These are phyloP conservation scores for Paratinospora sagittata DNA, from an alignment of 164 flowering plant genomes.

Conservation along the genomic window DNA sequence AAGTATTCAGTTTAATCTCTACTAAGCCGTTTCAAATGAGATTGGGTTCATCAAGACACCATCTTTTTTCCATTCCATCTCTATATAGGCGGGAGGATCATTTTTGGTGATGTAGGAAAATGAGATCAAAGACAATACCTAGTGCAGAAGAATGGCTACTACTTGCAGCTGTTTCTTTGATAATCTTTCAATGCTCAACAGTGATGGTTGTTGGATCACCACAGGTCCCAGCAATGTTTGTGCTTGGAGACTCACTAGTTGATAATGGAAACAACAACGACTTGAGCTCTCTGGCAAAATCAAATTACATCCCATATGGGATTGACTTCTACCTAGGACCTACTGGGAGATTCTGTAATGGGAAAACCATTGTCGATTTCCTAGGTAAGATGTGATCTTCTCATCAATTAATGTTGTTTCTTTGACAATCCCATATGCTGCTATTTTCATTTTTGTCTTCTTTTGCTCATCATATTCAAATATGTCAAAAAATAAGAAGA, in stretches of 20 bases:
- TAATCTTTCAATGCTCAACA: background rate
- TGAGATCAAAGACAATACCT: background rate
- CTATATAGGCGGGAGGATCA: background rate
- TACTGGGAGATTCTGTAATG: slow-evolving; percentile 36
- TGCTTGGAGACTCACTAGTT: slow-evolving; percentile 34
- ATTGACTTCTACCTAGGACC: slow-evolving; percentile 33
- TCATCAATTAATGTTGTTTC: no score
- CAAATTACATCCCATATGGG: slow-evolving; percentile 35
- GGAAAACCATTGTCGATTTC: slow-evolving; percentile 26
- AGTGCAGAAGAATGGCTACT: background rate
- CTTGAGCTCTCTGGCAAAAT: slow-evolving; percentile 25
- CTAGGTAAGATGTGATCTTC: slow-evolving; percentile 16
- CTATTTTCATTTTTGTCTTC: background rate
- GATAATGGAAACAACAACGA: slow-evolving; percentile 36
- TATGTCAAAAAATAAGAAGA: no score
- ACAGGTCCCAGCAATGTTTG: slow-evolving; percentile 29
- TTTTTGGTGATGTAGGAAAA: background rate
- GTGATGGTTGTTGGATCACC: background rate
- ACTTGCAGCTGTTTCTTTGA: background rate
- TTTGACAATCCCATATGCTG: background rate
- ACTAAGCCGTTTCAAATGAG: slow-evolving; percentile 6
- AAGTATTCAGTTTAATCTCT: background rate
- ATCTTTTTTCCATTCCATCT: background rate
- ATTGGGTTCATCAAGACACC: background rate
- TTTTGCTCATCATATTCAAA: background rate